These are phyloP conservation scores for Thalassia testudinum DNA, from an alignment of 116 monocot species.

Conservation along the genomic window DNA sequence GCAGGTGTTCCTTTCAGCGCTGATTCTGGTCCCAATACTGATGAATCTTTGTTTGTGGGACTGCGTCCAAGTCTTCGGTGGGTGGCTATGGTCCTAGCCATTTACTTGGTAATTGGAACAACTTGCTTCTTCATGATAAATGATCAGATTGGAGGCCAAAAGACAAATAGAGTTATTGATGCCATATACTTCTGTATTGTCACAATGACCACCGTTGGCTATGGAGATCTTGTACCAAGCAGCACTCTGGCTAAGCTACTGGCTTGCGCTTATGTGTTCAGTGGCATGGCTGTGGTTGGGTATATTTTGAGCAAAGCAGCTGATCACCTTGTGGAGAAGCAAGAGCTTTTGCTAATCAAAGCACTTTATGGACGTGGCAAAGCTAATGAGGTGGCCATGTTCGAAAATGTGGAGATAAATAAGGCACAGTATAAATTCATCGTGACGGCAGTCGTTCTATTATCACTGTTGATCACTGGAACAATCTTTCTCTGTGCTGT, in stretches of 20 bases:
- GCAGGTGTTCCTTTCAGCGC: too few species aligned
- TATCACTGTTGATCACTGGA: conserved; percentile 32
- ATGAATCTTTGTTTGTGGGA: too few species aligned
- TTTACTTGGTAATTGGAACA: conserved; percentile 40
- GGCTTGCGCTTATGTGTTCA: conserved; percentile 72
- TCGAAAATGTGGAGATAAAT: conserved; percentile 38
- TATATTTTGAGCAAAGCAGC: conserved; percentile 66
- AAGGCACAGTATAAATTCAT: conserved; percentile 57
- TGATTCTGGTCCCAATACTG: too few species aligned
- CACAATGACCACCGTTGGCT: conserved; percentile 97
- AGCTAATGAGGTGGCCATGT: conserved; percentile 17
- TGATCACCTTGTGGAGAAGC: conserved; percentile 83
- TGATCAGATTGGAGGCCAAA: conserved; percentile 52
- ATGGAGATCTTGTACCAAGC: conserved; percentile 79
- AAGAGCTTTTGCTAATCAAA: conserved; percentile 54
- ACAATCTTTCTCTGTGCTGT: conserved; percentile 38
- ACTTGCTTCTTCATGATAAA: conserved; percentile 44
- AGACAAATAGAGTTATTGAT: conserved; percentile 52
- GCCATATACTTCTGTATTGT: conserved; percentile 86
- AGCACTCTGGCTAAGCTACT: conserved; percentile 57
- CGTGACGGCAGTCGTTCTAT: conserved; percentile 12
- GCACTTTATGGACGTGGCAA: conserved; percentile 37
- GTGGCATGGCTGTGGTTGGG: conserved; percentile 68
- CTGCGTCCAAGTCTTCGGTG: conserved; percentile 24
- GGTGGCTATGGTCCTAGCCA: conserved; percentile 19